Base-by-base conservation (phyloP, 1,284 basidiomycete species). In the Microbotryum intermedium region DNA sequence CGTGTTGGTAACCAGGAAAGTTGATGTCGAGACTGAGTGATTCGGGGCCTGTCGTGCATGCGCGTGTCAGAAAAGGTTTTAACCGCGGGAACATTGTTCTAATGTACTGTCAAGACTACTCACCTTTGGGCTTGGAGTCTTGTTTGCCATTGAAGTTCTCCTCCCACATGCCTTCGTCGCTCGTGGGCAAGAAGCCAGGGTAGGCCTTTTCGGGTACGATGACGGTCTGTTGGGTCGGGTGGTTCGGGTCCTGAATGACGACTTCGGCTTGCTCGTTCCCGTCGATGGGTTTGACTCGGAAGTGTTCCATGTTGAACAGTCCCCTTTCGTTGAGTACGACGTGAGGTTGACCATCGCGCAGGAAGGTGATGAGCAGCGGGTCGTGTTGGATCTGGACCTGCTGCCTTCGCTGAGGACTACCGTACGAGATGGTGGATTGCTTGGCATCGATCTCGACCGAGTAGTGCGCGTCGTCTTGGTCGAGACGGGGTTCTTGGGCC, bases 301-400 rank as follows among this genome's bases (percentile, higher is more conserved):
- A 97, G 75, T 98, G 95, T 73, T 99, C 95, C 90, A 98, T 92
- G 73, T 98, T 92, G 68, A 99, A 79, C 29, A 99, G 80, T 1
- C 88, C 87, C 47, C 85, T 81, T 11, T 90, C 90, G 71, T 99
- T 99, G 56, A 98, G 77, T 4, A 93, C 83, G 58, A 97, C 80
- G 72, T 95, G 87, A 59, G 87, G 85, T 26, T 72, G 61, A 5
- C 88, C 90, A 60, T 83, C 80, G 45, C 86, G 81, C 50, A 83
- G 77, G 66, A 94, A 79, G 4, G 82, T 80, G 53, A 95, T 79
- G 67, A 81, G 81, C 68, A 95, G 76, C 2, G 91, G 91, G 45
- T 82, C 77, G 72, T 86, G 88, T 51, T 79, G 73, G 57, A 95
- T 82, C 7, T 81, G 77, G 42, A 88, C 79, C 39, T 71, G 76